Conservation (phyloP, 23 red algal species). For the Gracilaria vermiculophylla region DNA sequence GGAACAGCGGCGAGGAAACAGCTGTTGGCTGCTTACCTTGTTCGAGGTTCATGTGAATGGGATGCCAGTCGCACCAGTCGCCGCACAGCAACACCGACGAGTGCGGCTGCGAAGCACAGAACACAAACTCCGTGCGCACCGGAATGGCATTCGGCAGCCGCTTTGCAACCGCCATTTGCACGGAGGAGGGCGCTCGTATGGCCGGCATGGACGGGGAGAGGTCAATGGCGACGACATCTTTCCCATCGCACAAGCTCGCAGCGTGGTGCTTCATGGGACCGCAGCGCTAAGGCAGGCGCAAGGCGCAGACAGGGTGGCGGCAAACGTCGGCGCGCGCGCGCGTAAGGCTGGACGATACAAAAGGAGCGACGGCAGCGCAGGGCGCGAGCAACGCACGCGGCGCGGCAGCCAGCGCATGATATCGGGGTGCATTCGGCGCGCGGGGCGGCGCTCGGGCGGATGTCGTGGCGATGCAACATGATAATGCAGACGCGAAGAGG, state of each 20-base stretch:
- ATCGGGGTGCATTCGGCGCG: neutral
- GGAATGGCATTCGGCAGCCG: conserved; percentile 15
- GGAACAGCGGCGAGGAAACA: no score
- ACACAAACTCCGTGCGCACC: conserved; percentile 67
- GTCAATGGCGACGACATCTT: neutral
- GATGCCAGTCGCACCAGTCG: conserved; percentile 81
- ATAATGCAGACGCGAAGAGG: neutral
- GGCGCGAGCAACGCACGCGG: neutral
- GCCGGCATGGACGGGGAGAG: conserved; percentile 14
- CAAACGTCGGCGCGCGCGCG: neutral
- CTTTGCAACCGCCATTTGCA: neutral
- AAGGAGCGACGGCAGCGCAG: neutral
- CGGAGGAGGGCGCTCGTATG: neutral
- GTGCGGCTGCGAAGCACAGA: conserved; percentile 19
- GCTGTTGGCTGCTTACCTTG: neutral
- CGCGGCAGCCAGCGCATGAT: neutral
- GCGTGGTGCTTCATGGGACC: conserved; percentile 5
- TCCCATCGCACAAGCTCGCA: neutral
- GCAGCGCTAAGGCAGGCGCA: neutral
- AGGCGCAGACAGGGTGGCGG: neutral
- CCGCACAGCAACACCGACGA: conserved; percentile 60
- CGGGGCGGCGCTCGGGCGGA: neutral
- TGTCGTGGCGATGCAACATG: neutral
- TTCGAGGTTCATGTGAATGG: conserved; percentile 63
- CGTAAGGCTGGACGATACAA: neutral